Evolutionary conservation across 2,329 filamentous ascomycete genomes (phyloP).

Genomic region (Clarireedia monteithiana): DNA sequence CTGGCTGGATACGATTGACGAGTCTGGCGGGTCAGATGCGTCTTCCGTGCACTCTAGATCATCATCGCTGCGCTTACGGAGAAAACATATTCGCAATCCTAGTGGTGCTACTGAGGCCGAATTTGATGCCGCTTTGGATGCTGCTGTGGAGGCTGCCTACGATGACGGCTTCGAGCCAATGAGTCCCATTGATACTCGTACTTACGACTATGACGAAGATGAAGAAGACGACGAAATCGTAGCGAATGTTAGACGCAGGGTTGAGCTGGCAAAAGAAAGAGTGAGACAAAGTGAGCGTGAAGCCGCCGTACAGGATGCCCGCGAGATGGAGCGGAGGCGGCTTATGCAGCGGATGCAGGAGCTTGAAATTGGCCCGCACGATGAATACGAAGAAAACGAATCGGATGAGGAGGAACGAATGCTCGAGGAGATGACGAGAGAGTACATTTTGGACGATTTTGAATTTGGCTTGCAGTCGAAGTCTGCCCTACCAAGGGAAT

Average conservation of each 20-base stretch:
- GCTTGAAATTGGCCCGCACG: slow-evolving; percentile 36
- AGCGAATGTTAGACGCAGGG: slow-evolving; percentile 52
- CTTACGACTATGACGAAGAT: slow-evolving; percentile 33
- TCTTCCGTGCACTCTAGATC: slow-evolving; percentile 77
- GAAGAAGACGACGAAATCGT: slow-evolving; percentile 39
- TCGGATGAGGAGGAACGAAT: slow-evolving; percentile 67
- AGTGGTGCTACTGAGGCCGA: slow-evolving; percentile 78
- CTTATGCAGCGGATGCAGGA: slow-evolving; percentile 17
- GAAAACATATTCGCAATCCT: slow-evolving; percentile 59
- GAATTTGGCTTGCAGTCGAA: slow-evolving; percentile 63
- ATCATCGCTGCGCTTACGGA: slow-evolving; percentile 59
- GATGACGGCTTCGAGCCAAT: slow-evolving; percentile 81
- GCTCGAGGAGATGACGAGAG: slow-evolving; percentile 80
- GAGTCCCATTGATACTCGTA: slow-evolving; percentile 30
- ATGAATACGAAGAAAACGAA: slow-evolving; percentile 56
- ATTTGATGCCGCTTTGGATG: slow-evolving; percentile 89
- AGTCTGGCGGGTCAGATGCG: slow-evolving; percentile 71
- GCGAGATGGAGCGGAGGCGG: slow-evolving; percentile 48
- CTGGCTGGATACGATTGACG: slow-evolving; percentile 91
- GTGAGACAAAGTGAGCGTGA: slow-evolving; percentile 69
- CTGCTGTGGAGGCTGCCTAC: slow-evolving; percentile 92
- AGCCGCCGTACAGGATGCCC: slow-evolving; percentile 51
- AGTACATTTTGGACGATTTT: slow-evolving; percentile 77
- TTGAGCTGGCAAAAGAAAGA: slow-evolving; percentile 69
- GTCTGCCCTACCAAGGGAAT: slow-evolving; percentile 65